A percentile compares a stretch with the other conserved stretches of the same genome.
Conservation (phyloP, 2,329 filamentous ascomycete genomes). For the Macrophomina pseudophaseolina region DNA sequence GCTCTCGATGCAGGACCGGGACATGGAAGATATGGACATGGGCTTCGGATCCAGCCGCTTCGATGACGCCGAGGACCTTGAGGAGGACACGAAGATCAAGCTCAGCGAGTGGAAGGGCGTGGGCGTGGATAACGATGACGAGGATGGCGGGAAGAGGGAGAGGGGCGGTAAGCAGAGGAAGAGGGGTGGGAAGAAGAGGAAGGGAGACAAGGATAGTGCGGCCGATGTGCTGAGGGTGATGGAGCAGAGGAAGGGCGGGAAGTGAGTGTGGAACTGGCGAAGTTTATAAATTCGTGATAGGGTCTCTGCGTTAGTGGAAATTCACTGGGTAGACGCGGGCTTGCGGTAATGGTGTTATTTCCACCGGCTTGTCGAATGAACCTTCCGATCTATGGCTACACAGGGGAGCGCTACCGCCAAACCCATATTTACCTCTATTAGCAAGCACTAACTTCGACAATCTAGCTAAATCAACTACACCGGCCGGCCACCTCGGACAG, state of each 20-base stretch:
- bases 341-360: too few relatives aligned
- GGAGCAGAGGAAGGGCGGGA: slow-evolving; percentile 60
- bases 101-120: slow-evolving; percentile 65
- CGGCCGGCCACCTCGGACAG: too few relatives aligned
- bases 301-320: too few relatives aligned
- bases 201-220: slow-evolving; percentile 78
- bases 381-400: too few relatives aligned
- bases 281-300: not conserved
- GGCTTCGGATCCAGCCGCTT: slow-evolving; percentile 89
- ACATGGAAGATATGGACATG: slow-evolving; percentile 90
- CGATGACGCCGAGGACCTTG: slow-evolving; percentile 85
- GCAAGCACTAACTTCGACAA: too few relatives aligned
- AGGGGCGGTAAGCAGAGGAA: slow-evolving; percentile 69
- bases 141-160: slow-evolving; percentile 53
- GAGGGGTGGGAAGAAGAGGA: slow-evolving; percentile 74
- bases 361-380: too few relatives aligned
- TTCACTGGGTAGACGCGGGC: too few relatives aligned
- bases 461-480: too few relatives aligned
- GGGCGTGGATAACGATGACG: slow-evolving; percentile 59
- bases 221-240: slow-evolving; percentile 81
- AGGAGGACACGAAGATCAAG: slow-evolving; percentile 66
- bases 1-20: slow-evolving; percentile 72
- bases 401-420: too few relatives aligned
- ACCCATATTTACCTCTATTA: too few relatives aligned
- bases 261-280: not conserved